Percentiles rank a stretch among this genome's conserved stretches.
Conservation (phyloP, 2,329 filamentous ascomycete species). For the Diaporthe citri region DNA sequence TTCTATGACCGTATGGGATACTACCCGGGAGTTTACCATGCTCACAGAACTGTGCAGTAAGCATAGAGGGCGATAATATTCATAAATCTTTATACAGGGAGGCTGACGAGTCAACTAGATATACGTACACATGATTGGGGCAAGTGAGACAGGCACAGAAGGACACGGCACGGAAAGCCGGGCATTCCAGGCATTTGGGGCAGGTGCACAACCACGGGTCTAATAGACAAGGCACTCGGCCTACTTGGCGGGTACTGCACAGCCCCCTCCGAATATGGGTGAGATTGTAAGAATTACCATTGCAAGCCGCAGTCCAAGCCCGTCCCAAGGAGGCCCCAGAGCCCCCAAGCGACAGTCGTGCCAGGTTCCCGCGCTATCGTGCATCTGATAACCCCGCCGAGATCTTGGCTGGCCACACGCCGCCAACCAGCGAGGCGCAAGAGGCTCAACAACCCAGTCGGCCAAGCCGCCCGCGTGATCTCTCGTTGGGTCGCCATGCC, state of each 20-base stretch:
- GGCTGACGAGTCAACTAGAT: neutral
- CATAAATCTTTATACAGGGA: neutral
- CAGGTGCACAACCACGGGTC: neutral
- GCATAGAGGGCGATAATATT: too few species aligned
- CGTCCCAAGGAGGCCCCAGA: conserved; percentile 9
- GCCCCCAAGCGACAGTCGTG: conserved; percentile 9
- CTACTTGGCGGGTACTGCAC: conserved; percentile 22
- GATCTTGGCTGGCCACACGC: conserved; percentile 20
- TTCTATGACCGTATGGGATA: neutral
- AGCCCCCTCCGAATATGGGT: conserved; percentile 7
- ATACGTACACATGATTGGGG: neutral
- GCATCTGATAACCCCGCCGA: conserved; percentile 31
- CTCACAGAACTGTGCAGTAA: conserved; percentile 2
- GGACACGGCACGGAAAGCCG: conserved; percentile 2
- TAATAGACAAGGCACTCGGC: conserved; percentile 21
- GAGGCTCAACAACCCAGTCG: conserved; percentile 21
- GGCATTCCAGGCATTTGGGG: neutral
- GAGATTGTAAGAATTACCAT: conserved; percentile 4
- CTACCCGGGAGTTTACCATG: neutral
- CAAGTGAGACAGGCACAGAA: neutral
- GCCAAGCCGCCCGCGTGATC: conserved; percentile 26
- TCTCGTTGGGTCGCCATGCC: conserved; percentile 30
- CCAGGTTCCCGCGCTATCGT: conserved; percentile 32
- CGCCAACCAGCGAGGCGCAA: conserved; percentile 29
- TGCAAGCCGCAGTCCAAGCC: conserved; percentile 9